Percentiles rank a stretch among this genome's conserved stretches.
These are phyloP conservation scores for Sapria himalayana DNA, from an alignment of 345 rosid genomes.

Conservation along the genomic window DNA sequence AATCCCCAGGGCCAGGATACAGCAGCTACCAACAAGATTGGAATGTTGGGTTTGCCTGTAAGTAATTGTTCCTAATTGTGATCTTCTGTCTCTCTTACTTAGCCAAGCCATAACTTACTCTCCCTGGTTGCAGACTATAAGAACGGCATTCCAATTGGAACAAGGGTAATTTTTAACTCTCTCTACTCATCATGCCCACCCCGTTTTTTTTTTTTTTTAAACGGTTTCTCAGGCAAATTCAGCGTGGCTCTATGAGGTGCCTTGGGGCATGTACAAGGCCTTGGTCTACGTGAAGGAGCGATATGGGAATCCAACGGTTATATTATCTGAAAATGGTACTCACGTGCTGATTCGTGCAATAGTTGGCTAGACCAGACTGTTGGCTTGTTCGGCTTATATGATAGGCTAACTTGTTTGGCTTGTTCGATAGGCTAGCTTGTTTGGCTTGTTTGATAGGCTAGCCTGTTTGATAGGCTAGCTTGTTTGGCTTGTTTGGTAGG, in stretches of 20 bases:
- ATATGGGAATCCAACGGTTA: constrained; percentile 71
- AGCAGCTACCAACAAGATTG: constrained; percentile 82
- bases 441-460: no score
- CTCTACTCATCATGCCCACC: background rate
- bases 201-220: background rate
- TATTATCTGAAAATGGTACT: constrained; percentile 77
- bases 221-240: constrained; percentile 45
- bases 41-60: constrained; percentile 67
- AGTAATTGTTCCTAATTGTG: constrained; percentile 8
- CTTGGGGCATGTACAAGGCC: constrained; percentile 92
- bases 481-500: no score
- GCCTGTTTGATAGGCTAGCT: no score
- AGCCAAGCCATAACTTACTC: no score
- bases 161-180: constrained; percentile 21
- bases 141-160: constrained; percentile 58
- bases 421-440: no score
- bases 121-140: constrained; percentile 42
- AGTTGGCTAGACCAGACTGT: background rate
- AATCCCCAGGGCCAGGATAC: constrained; percentile 20
- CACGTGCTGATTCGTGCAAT: background rate
- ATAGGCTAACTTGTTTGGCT: no score
- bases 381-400: no score
- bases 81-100: no score
- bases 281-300: constrained; percentile 67
- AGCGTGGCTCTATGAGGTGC: constrained; percentile 76